Base-by-base conservation (phyloP, 345 rosid genomes). In the Erodium maritimum region DNA sequence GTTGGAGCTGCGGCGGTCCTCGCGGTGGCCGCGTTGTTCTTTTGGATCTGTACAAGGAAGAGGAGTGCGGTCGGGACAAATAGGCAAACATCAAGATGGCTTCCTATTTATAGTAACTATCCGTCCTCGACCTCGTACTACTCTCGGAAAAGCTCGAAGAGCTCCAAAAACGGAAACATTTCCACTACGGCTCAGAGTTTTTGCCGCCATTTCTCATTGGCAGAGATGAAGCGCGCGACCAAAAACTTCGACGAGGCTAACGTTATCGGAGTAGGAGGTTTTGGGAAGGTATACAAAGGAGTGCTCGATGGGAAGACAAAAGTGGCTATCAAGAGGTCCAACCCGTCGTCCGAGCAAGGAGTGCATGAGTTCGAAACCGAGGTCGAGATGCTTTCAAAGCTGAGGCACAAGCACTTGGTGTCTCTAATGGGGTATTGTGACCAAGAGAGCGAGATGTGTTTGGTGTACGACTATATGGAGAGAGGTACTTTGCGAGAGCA, bases 321-420 rank as follows among this genome's bases (percentile, higher is more conserved):
- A 66, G 95, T 86, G 1, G 95, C 99, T 0, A 65, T 89, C 23
- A 89, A 93, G 62, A 60, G 86, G 59, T 84, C 95, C 46, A 85
- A 88, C 67, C 94, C 89, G 0, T 69, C 79, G 16, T 93, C 94
- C 19, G 85, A 86, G 56, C 96, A 93, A 65, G 94, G 96, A 21
- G 72, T 93, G 5, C 72, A 84, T 59, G 95, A 89, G 71, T 89
- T 93, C 74, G 71, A 75, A 59, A 89, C 95, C 0, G 91, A 89
- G 69, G 79, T 93, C 11, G 94, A 85, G 71, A 84, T 93, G 72
- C 89, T 91, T 57, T 91, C 89, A 0, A 81, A 85, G 72, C 46
- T 91, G 69, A 76, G 96, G 33, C 96, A 88, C 78, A 91, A 86
- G 71, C 95, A 91, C 65, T 68, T 88, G 61, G 98, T 91, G 17